Evolutionary conservation across 225 moss, liverwort and hornwort species (phyloP).

Genomic region (Marchantia paleacea): DNA sequence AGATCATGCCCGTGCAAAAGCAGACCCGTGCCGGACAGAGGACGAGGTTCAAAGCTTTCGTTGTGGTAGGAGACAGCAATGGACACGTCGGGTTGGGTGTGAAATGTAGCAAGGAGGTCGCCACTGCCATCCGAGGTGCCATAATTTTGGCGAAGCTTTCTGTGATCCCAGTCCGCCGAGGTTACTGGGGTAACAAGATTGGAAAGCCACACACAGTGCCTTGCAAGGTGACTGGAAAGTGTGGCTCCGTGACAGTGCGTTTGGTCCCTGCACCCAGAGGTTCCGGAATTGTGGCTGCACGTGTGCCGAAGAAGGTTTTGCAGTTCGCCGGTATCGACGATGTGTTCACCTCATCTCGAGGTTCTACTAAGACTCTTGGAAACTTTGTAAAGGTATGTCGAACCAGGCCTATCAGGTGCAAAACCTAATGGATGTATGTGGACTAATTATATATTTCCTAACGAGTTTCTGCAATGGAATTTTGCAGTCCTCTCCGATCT

Average conservation of each 20-base stretch:
- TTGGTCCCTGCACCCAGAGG: constrained; percentile 71
- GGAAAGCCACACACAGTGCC: constrained; percentile 80
- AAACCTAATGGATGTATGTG: background rate
- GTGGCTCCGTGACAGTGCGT: constrained; percentile 73
- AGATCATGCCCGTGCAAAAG: constrained; percentile 99
- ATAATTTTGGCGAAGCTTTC: constrained; percentile 75
- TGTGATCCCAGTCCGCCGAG: constrained; percentile 69
- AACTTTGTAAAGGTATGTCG: constrained; percentile 76
- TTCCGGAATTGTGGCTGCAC: constrained; percentile 74
- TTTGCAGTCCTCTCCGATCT: too few relatives aligned
- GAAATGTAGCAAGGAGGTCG: constrained; percentile 81
- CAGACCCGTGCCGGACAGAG: constrained; percentile 85
- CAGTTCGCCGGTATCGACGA: constrained; percentile 81
- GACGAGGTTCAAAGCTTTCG: constrained; percentile 73
- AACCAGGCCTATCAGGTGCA: too few relatives aligned
- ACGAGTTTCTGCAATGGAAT: too few relatives aligned
- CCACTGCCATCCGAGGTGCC: constrained; percentile 69
- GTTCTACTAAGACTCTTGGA: constrained; percentile 93
- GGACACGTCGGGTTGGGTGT: constrained; percentile 76
- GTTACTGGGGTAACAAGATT: constrained; percentile 88
- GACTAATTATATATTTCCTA: too few relatives aligned
- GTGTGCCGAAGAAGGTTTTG: constrained; percentile 76
- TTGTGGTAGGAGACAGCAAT: constrained; percentile 64
- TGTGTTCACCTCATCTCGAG: constrained; percentile 88
- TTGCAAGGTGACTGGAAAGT: constrained; percentile 80